A percentile compares a stretch with the other conserved stretches of the same genome.
Conservation (phyloP, 495 filamentous ascomycete species). For the Penicillium ochrochloron region DNA sequence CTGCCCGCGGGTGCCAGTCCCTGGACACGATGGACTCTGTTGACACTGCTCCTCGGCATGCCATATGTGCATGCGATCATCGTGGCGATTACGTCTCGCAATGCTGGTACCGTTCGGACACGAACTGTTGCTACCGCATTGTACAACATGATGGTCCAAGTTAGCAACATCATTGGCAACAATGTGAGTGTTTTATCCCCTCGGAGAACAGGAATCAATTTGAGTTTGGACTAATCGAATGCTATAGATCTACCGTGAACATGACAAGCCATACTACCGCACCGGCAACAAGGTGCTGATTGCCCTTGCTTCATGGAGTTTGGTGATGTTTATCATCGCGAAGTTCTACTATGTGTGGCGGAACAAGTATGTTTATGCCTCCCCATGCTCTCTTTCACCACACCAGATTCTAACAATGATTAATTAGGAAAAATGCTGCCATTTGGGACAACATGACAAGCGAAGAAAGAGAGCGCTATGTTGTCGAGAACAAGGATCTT, state of each 20-base stretch:
- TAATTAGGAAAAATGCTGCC: conserved; percentile 43
- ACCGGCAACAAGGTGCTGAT: conserved; percentile 69
- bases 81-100: conserved; percentile 68
- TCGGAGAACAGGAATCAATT: neutral
- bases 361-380: conserved; percentile 52
- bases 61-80: conserved; percentile 70
- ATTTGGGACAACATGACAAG: conserved; percentile 64
- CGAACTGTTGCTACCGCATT: conserved; percentile 64
- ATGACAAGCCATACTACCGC: conserved; percentile 69
- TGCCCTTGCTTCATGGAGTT: conserved; percentile 55
- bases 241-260: conserved; percentile 61
- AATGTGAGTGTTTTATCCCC: conserved; percentile 51
- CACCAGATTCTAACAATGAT: neutral
- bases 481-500: conserved; percentile 64
- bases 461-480: conserved; percentile 64
- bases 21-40: conserved; percentile 59
- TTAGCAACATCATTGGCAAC: conserved; percentile 62
- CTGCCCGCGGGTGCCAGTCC: conserved; percentile 41
- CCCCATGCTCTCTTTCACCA: neutral
- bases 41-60: conserved; percentile 58
- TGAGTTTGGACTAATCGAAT: conserved; percentile 4
- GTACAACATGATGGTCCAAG: conserved; percentile 80
- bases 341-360: conserved; percentile 68
- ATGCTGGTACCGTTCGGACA: conserved; percentile 70
- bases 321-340: conserved; percentile 57